phyloP scores from a whole-genome alignment of 73 alveolate genomes.

The Paramecium sexaurelia region DNA sequence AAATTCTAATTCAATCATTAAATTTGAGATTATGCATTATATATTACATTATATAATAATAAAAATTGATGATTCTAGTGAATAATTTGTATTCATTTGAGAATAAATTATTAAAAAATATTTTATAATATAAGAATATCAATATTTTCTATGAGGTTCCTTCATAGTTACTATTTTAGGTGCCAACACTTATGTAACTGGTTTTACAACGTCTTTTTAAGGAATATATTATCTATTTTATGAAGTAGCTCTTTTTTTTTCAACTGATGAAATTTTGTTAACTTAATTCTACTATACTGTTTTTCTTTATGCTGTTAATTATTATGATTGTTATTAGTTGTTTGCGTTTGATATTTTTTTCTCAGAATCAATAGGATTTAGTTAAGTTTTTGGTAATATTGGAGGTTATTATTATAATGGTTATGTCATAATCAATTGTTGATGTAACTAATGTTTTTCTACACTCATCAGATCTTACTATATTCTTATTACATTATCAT shows the following conservation, averaged over 20 bases:
- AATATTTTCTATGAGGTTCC: slow-evolving; percentile 37
- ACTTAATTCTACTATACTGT: not conserved
- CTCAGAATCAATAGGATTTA: not conserved
- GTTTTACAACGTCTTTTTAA: not conserved
- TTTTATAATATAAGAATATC: not conserved
- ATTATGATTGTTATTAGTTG: not conserved
- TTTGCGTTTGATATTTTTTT: not conserved
- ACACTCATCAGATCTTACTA: not conserved
- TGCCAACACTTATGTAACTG: not conserved
- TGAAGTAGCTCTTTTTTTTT: not conserved
- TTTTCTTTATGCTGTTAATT: not conserved
- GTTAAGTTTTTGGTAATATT: not conserved
- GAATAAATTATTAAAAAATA: not conserved
- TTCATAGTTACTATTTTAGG: slow-evolving; percentile 46
- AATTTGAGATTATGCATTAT: not conserved
- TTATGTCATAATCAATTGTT: not conserved
- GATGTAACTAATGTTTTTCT: not conserved
- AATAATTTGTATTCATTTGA: not conserved
- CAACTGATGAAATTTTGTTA: not conserved
- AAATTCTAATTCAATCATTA: not conserved
- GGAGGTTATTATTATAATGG: not conserved
- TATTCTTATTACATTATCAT: not conserved
- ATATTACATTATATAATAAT: not conserved
- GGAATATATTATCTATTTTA: not conserved
- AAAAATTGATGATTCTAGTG: too few relatives aligned